These are phyloP conservation scores for Neonectria punicea DNA, from an alignment of 2,329 filamentous ascomycete genomes.

Conservation along the genomic window DNA sequence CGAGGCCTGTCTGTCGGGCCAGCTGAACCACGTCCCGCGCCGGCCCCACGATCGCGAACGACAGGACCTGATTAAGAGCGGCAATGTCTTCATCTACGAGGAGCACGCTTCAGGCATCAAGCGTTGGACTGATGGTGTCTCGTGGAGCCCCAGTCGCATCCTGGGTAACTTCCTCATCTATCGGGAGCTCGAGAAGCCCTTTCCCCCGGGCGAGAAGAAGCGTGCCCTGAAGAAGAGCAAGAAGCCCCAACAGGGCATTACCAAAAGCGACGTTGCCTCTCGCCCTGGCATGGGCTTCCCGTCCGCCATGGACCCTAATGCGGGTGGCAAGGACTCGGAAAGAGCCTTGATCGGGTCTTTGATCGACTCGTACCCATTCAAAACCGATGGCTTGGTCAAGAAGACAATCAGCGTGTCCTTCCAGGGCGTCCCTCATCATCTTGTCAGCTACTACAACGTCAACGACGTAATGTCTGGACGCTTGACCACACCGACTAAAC, in stretches of 20 bases:
- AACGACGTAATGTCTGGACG: conserved; percentile 76
- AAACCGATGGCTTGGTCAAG: conserved; percentile 83
- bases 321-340: conserved; percentile 45
- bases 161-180: conserved; percentile 88
- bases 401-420: conserved; percentile 89
- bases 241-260: conserved; percentile 47
- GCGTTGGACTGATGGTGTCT: conserved; percentile 91
- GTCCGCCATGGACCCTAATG: conserved; percentile 27
- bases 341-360: conserved; percentile 78
- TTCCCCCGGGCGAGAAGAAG: conserved; percentile 87
- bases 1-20: conserved; percentile 78
- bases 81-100: conserved; percentile 91
- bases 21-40: conserved; percentile 79
- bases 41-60: conserved; percentile 89
- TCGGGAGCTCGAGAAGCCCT: conserved; percentile 81
- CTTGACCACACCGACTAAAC: conserved; percentile 68
- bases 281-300: conserved; percentile 35
- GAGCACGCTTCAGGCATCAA: conserved; percentile 92
- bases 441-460: conserved; percentile 89
- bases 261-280: conserved; percentile 46
- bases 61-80: conserved; percentile 79
- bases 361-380: conserved; percentile 91
- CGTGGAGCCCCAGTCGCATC: conserved; percentile 90
- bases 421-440: conserved; percentile 79
- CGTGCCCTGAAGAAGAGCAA: conserved; percentile 78